phyloP scores from a whole-genome alignment of 1,139 yeast genomes.

The Pneumocystis oryctolagi region DNA sequence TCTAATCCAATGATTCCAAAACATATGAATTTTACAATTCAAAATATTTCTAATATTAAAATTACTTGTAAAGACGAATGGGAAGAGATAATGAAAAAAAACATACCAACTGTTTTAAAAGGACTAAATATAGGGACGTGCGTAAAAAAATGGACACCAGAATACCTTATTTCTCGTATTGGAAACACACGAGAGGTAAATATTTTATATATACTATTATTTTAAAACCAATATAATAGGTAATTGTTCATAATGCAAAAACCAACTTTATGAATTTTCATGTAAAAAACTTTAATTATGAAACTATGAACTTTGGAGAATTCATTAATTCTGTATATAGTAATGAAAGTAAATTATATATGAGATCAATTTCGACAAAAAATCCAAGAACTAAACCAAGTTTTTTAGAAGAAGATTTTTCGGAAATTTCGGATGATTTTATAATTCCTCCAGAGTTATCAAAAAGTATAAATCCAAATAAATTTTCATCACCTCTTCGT shows the following conservation, averaged over 20 bases:
- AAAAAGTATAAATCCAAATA: conserved; percentile 12
- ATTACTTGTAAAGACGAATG: conserved; percentile 11
- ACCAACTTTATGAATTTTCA: conserved; percentile 22
- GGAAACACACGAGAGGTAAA: conserved; percentile 17
- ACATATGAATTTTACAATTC: background rate
- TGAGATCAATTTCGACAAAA: conserved; percentile 22
- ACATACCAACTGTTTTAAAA: conserved; percentile 18
- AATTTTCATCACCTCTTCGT: conserved; percentile 26
- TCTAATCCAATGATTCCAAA: background rate
- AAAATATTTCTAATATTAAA: background rate
- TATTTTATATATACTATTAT: background rate
- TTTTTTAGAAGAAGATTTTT: conserved; percentile 22
- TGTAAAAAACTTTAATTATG: conserved; percentile 24
- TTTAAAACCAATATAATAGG: conserved; percentile 4
- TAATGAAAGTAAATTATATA: conserved; percentile 15
- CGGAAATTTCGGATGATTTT: conserved; percentile 22
- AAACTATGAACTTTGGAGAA: conserved; percentile 20
- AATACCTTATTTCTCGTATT: conserved; percentile 20
- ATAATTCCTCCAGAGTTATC: conserved; percentile 20
- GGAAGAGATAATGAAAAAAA: conserved; percentile 10
- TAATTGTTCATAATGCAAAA: conserved; percentile 22
- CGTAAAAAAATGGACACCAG: conserved; percentile 21
- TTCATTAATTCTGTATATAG: conserved; percentile 20
- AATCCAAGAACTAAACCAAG: conserved; percentile 24
- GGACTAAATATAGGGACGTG: conserved; percentile 21